These are phyloP conservation scores for Venturia nashicola DNA, from an alignment of 2,329 filamentous ascomycete species.

Conservation along the genomic window DNA sequence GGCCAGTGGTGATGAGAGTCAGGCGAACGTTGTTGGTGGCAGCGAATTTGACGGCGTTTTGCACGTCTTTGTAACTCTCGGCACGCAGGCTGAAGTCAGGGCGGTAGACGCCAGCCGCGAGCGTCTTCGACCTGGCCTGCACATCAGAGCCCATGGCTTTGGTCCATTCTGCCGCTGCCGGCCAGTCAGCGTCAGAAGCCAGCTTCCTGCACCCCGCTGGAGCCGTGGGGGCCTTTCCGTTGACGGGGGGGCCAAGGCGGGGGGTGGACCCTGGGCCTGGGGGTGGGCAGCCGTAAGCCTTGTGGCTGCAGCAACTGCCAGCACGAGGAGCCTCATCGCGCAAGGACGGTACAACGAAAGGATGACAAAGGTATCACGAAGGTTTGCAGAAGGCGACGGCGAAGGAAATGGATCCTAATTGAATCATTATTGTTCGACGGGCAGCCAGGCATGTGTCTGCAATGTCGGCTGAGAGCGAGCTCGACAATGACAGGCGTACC, in stretches of 20 bases:
- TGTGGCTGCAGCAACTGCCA: neutral
- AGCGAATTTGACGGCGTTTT: constrained; percentile 9
- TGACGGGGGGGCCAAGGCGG: neutral
- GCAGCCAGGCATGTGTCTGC: neutral
- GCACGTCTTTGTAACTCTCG: constrained; percentile 1
- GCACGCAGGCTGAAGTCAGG: constrained; percentile 7
- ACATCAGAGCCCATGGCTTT: neutral
- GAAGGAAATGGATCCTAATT: no score
- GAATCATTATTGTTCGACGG: no score
- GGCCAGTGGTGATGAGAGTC: constrained; percentile 6
- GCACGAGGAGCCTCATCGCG: neutral
- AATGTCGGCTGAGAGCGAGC: neutral
- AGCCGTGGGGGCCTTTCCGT: neutral
- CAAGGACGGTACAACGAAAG: neutral
- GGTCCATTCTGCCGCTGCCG: neutral
- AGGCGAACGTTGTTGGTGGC: constrained; percentile 5
- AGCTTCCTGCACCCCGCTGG: constrained; percentile 3
- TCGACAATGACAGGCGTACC: neutral
- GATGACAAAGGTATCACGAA: no score
- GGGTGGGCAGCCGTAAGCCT: neutral
- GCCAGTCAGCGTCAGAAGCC: neutral
- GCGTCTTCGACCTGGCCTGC: neutral
- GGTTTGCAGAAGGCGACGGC: no score
- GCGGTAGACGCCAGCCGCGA: constrained; percentile 12
- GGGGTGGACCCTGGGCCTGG: neutral